phyloP scores from a whole-genome alignment of 2,329 filamentous ascomycete species.

The Didymella lethalis region DNA sequence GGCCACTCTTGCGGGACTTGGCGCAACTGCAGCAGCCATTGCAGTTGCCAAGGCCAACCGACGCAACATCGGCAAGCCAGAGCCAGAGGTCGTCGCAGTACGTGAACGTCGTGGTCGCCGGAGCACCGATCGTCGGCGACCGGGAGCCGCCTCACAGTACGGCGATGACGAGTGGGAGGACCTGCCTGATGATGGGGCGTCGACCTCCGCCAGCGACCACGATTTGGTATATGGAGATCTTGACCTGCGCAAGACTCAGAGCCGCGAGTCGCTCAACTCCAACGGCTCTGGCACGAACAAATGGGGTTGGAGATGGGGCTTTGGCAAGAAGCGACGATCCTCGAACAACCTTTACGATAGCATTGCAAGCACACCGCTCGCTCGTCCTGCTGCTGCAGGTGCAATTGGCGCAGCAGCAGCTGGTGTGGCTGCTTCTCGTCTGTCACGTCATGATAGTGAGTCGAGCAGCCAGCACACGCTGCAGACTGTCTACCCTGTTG shows the following conservation, averaged over 20 bases:
- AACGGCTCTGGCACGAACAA: slow-evolving; percentile 63
- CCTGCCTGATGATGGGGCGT: slow-evolving; percentile 46
- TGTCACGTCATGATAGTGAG: slow-evolving; percentile 57
- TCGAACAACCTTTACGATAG: slow-evolving; percentile 47
- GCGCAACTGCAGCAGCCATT: slow-evolving; percentile 59
- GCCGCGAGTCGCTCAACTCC: slow-evolving; percentile 62
- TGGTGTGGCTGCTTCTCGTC: slow-evolving; percentile 58
- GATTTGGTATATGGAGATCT: slow-evolving; percentile 68
- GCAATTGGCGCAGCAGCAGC: slow-evolving; percentile 48
- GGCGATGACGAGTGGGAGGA: slow-evolving; percentile 60
- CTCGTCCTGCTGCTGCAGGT: slow-evolving; percentile 52
- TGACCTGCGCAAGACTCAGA: slow-evolving; percentile 50
- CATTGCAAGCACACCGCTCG: slow-evolving; percentile 46
- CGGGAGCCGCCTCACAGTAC: slow-evolving; percentile 33
- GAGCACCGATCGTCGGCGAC: slow-evolving; percentile 29
- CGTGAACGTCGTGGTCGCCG: slow-evolving; percentile 41
- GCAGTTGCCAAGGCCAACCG: slow-evolving; percentile 51
- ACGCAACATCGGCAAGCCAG: slow-evolving; percentile 38
- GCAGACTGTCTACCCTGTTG: slow-evolving; percentile 71
- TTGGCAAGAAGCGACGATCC: slow-evolving; percentile 55
- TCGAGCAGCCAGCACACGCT: slow-evolving; percentile 59
- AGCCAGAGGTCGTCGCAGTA: slow-evolving; percentile 47
- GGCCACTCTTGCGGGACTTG: slow-evolving; percentile 56
- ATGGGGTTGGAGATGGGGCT: slow-evolving; percentile 69
- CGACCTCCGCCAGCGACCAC: slow-evolving; percentile 60